Conservation (phyloP, 129 eudicot species). For the Flaveria sonorensis region DNA sequence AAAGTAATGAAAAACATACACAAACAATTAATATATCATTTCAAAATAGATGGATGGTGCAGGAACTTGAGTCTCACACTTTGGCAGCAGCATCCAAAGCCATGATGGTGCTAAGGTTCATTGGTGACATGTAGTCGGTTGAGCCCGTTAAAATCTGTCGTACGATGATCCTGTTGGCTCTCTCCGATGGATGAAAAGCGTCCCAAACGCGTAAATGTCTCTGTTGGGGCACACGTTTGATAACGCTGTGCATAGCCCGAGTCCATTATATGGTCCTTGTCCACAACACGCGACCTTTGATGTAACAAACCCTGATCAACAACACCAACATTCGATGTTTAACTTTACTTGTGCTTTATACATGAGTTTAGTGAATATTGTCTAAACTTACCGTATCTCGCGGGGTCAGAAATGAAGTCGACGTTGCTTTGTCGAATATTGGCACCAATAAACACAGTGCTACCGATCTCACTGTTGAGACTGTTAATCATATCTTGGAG, state of each 20-base stretch:
- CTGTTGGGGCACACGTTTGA: conserved; percentile 69
- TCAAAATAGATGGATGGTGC: conserved; percentile 6
- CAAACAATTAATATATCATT: conserved; percentile 21
- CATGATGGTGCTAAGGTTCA: conserved; percentile 76
- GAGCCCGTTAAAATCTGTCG: conserved; percentile 52
- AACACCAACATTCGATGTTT: conserved; percentile 2
- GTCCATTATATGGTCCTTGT: conserved; percentile 72
- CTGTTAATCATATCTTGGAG: conserved; percentile 41
- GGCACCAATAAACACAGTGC: conserved; percentile 49
- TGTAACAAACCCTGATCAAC: conserved; percentile 56
- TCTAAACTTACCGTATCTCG: conserved; percentile 46
- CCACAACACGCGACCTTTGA: conserved; percentile 81
- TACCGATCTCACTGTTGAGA: conserved; percentile 52
- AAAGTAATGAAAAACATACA: conserved; percentile 19
- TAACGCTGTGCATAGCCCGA: conserved; percentile 57
- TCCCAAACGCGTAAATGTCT: conserved; percentile 70
- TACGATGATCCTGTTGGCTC: conserved; percentile 55
- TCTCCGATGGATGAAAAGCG: conserved; percentile 68
- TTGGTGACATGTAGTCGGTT: conserved; percentile 67
- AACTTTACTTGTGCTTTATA: background rate
- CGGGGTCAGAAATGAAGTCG: conserved; percentile 57
- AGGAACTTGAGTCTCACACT: conserved; percentile 25
- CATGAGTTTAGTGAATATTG: background rate
- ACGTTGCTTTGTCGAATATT: conserved; percentile 42
- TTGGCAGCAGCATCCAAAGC: conserved; percentile 51